phyloP scores from a whole-genome alignment of 2,329 filamentous ascomycete species.

The Colletotrichum abscissum region DNA sequence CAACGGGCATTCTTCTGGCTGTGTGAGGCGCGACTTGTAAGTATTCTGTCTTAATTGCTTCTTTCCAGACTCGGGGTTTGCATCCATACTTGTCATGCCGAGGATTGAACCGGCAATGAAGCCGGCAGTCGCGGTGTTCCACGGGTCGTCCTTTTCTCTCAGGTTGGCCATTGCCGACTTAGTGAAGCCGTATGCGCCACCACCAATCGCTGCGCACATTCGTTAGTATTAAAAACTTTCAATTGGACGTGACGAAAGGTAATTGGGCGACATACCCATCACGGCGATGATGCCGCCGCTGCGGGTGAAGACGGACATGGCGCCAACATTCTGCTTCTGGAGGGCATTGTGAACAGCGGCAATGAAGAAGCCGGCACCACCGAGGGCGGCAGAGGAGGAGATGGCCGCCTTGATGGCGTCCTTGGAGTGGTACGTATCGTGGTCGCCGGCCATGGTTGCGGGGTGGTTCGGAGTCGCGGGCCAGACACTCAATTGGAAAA shows the following conservation, averaged over 20 bases:
- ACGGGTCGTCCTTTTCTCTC: slow-evolving; percentile 83
- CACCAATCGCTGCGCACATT: slow-evolving; percentile 69
- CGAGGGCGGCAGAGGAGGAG: slow-evolving; percentile 73
- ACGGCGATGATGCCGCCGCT: slow-evolving; percentile 77
- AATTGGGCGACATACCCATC: slow-evolving; percentile 24
- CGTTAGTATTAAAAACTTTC: background rate
- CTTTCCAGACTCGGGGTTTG: slow-evolving; percentile 22
- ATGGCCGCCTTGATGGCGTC: slow-evolving; percentile 78
- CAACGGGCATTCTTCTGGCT: slow-evolving; percentile 71
- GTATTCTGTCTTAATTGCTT: slow-evolving; percentile 4
- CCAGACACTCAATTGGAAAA: slow-evolving; percentile 34
- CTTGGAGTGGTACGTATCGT: slow-evolving; percentile 73
- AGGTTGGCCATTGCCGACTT: slow-evolving; percentile 84
- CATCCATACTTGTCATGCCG: slow-evolving; percentile 75
- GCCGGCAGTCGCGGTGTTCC: slow-evolving; percentile 80
- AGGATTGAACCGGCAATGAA: slow-evolving; percentile 80
- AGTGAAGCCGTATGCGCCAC: slow-evolving; percentile 82
- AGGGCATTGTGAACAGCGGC: slow-evolving; percentile 90
- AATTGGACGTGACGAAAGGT: background rate
- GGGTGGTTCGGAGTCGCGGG: slow-evolving; percentile 26
- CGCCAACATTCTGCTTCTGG: slow-evolving; percentile 82
- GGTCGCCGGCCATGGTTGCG: slow-evolving; percentile 42
- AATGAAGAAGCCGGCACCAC: slow-evolving; percentile 75
- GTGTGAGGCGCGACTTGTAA: slow-evolving; percentile 11
- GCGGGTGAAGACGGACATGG: slow-evolving; percentile 82